Conservation (phyloP, 2,329 filamentous ascomycete species). For the Verticillium albo-atrum region DNA sequence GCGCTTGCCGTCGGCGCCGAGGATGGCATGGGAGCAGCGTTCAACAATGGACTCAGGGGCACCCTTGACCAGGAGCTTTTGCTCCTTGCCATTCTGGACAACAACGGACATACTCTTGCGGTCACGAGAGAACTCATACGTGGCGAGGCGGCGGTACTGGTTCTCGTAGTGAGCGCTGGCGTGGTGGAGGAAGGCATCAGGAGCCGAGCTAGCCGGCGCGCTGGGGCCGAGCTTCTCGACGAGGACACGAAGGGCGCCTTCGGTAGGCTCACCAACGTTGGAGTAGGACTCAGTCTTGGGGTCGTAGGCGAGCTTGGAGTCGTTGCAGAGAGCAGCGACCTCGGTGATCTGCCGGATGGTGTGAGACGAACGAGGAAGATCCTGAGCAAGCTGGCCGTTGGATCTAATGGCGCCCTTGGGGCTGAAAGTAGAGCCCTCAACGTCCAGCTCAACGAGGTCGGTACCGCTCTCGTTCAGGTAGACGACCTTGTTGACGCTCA, state of each 20-base stretch:
- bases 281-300: constrained; percentile 67
- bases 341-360: constrained; percentile 77
- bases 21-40: constrained; percentile 76
- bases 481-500: constrained; percentile 94
- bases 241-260: constrained; percentile 85
- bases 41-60: constrained; percentile 93
- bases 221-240: constrained; percentile 92
- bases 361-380: constrained; percentile 65
- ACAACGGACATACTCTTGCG: constrained; percentile 99
- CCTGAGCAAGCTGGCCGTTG: constrained; percentile 62
- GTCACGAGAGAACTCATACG: constrained; percentile 95
- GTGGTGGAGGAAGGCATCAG: constrained; percentile 68
- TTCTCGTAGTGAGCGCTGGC: constrained; percentile 83
- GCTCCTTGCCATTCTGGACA: constrained; percentile 62
- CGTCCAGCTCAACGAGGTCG: constrained; percentile 77
- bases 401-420: constrained; percentile 71
- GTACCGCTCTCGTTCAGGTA: constrained; percentile 71
- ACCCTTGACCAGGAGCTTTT: constrained; percentile 91
- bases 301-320: constrained; percentile 79
- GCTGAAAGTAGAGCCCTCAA: constrained; percentile 89
- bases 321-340: constrained; percentile 79
- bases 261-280: constrained; percentile 89
- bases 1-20: constrained; percentile 74
- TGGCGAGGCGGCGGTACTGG: constrained; percentile 69
- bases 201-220: constrained; percentile 48